These are phyloP conservation scores for Pyrus communis DNA, from an alignment of 306 rosid genomes.

Conservation along the genomic window DNA sequence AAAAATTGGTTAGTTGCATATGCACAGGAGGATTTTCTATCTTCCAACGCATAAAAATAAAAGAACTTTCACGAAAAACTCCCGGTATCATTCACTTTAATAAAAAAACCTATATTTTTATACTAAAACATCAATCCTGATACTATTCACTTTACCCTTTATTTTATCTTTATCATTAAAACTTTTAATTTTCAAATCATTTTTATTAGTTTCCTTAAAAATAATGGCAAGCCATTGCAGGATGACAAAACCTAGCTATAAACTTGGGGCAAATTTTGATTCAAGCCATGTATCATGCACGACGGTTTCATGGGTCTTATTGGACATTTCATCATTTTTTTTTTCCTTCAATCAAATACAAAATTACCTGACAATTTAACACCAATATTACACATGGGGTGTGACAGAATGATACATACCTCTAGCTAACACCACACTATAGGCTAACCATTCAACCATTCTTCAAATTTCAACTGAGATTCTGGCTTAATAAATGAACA, in stretches of 20 bases:
- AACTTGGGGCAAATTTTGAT: neutral
- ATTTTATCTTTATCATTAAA: too few species aligned
- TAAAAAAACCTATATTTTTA: too few species aligned
- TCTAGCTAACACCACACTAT: conserved; percentile 8
- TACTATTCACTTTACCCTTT: too few species aligned
- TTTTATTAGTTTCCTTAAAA: too few species aligned
- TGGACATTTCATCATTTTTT: too few species aligned
- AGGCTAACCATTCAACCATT: conserved; percentile 7
- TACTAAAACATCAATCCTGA: too few species aligned
- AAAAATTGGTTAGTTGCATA: too few species aligned
- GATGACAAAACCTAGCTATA: neutral
- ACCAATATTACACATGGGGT: conserved; percentile 11
- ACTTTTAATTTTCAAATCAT: rapidly evolving
- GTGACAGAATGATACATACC: neutral
- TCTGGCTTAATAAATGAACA: conserved; percentile 16
- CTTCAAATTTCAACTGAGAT: conserved; percentile 4
- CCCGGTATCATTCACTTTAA: too few species aligned
- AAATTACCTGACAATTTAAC: neutral
- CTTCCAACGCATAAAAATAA: too few species aligned
- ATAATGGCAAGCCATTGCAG: neutral
- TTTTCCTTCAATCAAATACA: neutral
- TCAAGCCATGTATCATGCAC: too few species aligned
- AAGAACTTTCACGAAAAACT: rapidly evolving
- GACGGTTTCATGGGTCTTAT: too few species aligned
- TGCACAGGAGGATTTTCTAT: too few species aligned